These are phyloP conservation scores for Reticulascus tulasneorum DNA, from an alignment of 2,329 filamentous ascomycete genomes.

Conservation along the genomic window DNA sequence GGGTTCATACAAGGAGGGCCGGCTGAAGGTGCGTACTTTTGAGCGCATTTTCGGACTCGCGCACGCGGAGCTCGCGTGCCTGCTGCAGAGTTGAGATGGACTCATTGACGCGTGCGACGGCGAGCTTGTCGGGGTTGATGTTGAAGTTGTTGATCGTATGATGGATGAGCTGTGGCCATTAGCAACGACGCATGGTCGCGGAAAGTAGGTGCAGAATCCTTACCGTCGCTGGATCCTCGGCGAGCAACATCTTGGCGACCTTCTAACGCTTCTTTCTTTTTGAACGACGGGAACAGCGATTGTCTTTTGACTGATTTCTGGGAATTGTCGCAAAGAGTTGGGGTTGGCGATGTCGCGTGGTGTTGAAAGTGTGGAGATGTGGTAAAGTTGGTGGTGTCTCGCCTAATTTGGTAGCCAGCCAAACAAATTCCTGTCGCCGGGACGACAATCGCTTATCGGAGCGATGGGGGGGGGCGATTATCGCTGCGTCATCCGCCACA, in stretches of 20 bases:
- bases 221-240: constrained; percentile 87
- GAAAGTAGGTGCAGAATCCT: constrained; percentile 17
- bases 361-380: constrained; percentile 7
- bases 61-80: constrained; percentile 73
- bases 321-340: too few species aligned
- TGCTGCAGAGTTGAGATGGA: constrained; percentile 80
- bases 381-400: background rate
- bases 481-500: constrained; percentile 13
- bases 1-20: constrained; percentile 16
- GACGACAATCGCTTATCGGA: constrained; percentile 27
- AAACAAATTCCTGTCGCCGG: constrained; percentile 20
- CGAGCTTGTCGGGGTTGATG: constrained; percentile 80
- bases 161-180: constrained; percentile 68
- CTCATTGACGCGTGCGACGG: constrained; percentile 77
- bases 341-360: constrained; percentile 1
- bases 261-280: too few species aligned
- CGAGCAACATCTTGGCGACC: constrained; percentile 73
- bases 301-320: too few species aligned
- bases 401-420: constrained; percentile 6
- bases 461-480: too few species aligned
- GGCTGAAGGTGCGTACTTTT: constrained; percentile 41
- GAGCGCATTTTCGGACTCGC: constrained; percentile 63
- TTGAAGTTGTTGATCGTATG: constrained; percentile 95
- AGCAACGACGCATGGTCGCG: background rate
- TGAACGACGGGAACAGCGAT: too few species aligned